These are phyloP conservation scores for Sonneratia alba DNA, from an alignment of 345 rosid species.

Conservation along the genomic window DNA sequence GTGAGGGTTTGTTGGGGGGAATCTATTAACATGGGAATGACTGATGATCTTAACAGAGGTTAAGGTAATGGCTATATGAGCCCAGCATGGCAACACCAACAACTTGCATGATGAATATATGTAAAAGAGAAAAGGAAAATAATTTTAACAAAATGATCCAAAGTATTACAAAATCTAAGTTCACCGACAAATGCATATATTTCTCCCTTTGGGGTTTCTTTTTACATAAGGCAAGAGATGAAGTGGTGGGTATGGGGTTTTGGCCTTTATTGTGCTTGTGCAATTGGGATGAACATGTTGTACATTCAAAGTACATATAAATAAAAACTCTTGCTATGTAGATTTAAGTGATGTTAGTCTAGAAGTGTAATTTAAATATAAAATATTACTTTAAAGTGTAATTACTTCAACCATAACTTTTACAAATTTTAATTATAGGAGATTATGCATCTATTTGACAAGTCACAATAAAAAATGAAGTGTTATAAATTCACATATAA, in stretches of 20 bases:
- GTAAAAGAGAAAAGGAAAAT: not conserved
- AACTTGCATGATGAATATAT: not conserved
- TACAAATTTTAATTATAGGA: too few relatives aligned
- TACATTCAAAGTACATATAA: not conserved
- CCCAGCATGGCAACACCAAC: not conserved
- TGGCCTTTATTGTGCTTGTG: not conserved
- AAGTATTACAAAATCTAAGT: slow-evolving; percentile 4
- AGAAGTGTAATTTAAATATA: too few relatives aligned
- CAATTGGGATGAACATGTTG: not conserved
- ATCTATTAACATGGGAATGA: not conserved
- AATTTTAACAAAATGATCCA: not conserved
- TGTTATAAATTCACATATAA: too few relatives aligned
- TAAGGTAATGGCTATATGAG: slow-evolving; percentile 1
- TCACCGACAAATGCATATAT: slow-evolving; percentile 11
- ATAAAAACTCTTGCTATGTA: too few relatives aligned
- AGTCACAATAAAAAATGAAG: too few relatives aligned
- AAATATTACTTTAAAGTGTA: too few relatives aligned
- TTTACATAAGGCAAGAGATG: not conserved
- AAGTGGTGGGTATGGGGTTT: not conserved
- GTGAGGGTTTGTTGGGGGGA: not conserved
- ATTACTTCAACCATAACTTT: too few relatives aligned
- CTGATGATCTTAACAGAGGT: not conserved
- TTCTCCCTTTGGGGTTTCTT: not conserved
- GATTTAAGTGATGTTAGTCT: too few relatives aligned
- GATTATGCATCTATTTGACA: too few relatives aligned